Evolutionary conservation across 2,329 filamentous ascomycete genomes (phyloP), one percentile per base, ranked within the genome.

Genomic region (Cordyceps cateniannulata): DNA sequence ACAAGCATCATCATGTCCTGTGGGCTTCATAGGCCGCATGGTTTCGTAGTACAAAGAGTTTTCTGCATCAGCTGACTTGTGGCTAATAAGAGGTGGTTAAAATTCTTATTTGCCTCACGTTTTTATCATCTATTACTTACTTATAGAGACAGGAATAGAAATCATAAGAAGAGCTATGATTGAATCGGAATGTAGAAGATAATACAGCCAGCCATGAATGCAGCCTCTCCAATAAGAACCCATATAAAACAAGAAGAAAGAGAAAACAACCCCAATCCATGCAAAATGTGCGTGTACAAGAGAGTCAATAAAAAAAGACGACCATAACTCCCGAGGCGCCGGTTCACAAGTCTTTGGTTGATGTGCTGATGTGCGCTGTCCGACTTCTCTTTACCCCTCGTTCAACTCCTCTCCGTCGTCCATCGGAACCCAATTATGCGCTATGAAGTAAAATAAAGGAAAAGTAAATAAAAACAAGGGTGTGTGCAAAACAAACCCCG

Each of bases 241-340:
- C 20, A 40, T 22, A 29, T 5, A 10, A 22, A 49, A 27, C 16
- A 32, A 59, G 32, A 47, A 53, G 16, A 1, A 47, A 29, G 5
- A 50, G 6, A n/a, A 32, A 50, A 32, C 2, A 9, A 10, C 24
- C 24, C 45, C 45, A 35, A 42, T 18, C 38, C 49, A 35, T 25
- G 16, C 14, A 18, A 12, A 51, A 32, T 10, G 3, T 45, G 40
- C 20, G 5, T 45, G 38, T 42, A 42, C 38, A 42, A 42, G 38
- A 45, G 16, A 20, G 42, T 12, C 7, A 20, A 45, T 24, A 59
- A 42, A 59, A 40, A 42, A 58, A 49, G 38, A 20, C 45, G 29
- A 8, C 14, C n/a, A 24, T 32, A 47, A 59, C 56, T 59, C 56
- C 56, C 20, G 44, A 51, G 20, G 25, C 55, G 55, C 55, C 45